Conservation (phyloP, 257 asterid species). For the Handroanthus guayacan region DNA sequence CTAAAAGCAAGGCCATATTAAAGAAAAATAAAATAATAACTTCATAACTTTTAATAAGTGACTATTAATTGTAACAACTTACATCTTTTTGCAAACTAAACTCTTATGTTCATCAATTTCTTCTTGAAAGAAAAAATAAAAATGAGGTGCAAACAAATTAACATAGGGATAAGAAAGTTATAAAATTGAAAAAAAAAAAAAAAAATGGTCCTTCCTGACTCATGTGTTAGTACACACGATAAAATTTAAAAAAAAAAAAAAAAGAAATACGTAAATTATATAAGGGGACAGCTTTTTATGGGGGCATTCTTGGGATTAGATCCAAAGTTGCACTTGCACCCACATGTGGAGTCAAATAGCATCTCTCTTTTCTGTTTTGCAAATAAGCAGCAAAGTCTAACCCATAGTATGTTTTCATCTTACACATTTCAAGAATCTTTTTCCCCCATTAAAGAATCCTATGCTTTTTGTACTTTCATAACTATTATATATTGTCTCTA, state of each 20-base stretch:
- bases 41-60: too few relatives aligned
- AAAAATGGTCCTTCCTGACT: constrained; percentile 1
- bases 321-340: constrained; percentile 45
- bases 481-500: background rate
- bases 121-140: too few relatives aligned
- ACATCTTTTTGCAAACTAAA: too few relatives aligned
- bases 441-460: constrained; percentile 50
- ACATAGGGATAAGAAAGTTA: background rate
- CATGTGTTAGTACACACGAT: constrained; percentile 7
- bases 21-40: too few relatives aligned
- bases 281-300: constrained; percentile 22
- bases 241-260: background rate
- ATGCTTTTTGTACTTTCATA: constrained; percentile 44
- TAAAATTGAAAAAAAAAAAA: background rate
- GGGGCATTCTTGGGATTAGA: constrained; percentile 62
- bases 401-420: constrained; percentile 33
- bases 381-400: constrained; percentile 36
- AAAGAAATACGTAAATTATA: background rate
- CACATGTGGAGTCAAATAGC: constrained; percentile 56
- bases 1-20: too few relatives aligned
- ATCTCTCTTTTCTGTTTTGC: constrained; percentile 50
- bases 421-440: constrained; percentile 49
- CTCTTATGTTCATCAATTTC: too few relatives aligned
- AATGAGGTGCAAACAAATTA: too few relatives aligned
- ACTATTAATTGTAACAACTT: too few relatives aligned